phyloP scores from a whole-genome alignment of 2,329 filamentous ascomycete species.

The Furcasterigmium furcatum region DNA sequence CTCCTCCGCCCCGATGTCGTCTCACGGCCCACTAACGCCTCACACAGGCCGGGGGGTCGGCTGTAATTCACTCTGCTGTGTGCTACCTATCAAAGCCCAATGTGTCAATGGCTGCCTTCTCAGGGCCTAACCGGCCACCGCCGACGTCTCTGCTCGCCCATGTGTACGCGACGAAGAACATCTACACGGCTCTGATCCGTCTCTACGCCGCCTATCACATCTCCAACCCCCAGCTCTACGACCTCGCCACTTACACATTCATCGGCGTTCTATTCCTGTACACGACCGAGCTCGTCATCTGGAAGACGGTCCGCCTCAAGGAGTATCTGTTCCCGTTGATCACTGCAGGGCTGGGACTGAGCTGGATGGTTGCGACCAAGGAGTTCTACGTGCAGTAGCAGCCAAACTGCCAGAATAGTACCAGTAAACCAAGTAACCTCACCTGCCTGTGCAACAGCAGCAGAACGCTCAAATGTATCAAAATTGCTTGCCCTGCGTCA shows the following conservation, averaged over 20 bases:
- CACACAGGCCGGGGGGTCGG: no score
- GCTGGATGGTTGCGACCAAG: neutral
- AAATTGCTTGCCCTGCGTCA: no score
- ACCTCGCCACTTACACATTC: slow-evolving; percentile 24
- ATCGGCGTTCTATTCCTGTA: slow-evolving; percentile 16
- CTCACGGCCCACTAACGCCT: no score
- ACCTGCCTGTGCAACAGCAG: no score
- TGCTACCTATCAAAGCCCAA: no score
- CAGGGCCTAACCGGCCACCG: slow-evolving; percentile 13
- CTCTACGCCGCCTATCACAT: slow-evolving; percentile 29
- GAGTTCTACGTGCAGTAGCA: neutral
- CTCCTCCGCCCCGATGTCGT: no score
- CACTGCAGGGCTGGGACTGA: neutral
- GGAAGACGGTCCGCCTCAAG: neutral
- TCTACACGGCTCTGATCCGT: slow-evolving; percentile 29
- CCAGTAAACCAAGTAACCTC: no score
- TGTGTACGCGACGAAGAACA: slow-evolving; percentile 30
- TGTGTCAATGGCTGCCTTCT: no score
- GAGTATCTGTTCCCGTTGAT: neutral
- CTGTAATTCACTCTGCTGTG: no score
- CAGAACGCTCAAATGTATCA: no score
- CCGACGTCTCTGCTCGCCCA: slow-evolving; percentile 23
- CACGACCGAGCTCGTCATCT: neutral
- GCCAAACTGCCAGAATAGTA: no score
- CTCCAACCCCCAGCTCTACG: slow-evolving; percentile 24